Evolutionary conservation across 1,284 basidiomycete genomes (phyloP).

Genomic region (Abortiporus biennis): DNA sequence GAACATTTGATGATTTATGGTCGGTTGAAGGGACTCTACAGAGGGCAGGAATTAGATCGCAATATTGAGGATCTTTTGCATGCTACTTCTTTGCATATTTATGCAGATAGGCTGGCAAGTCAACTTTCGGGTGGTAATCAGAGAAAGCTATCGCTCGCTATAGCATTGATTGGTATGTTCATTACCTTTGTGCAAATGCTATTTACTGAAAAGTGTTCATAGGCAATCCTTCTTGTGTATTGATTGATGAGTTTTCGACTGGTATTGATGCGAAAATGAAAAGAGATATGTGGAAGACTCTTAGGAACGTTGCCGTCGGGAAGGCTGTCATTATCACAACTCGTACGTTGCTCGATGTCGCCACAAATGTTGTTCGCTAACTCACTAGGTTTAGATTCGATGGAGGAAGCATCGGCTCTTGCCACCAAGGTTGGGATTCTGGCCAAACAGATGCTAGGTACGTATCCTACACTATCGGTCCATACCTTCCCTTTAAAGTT

Average conservation of each 20-base stretch:
- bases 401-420: conserved; percentile 79
- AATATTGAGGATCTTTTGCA: conserved; percentile 57
- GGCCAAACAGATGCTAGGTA: conserved; percentile 61
- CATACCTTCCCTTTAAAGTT: conserved; percentile 7
- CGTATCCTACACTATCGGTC: conserved; percentile 14
- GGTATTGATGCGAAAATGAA: conserved; percentile 83
- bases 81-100: conserved; percentile 53
- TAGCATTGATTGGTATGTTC: conserved; percentile 64
- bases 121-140: conserved; percentile 78
- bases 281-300: conserved; percentile 75
- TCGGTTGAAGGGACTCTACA: conserved; percentile 58
- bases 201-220: neutral
- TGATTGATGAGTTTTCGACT: conserved; percentile 82
- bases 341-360: conserved; percentile 48
- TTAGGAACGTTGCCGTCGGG: conserved; percentile 56
- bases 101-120: conserved; percentile 66
- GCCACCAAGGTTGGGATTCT: conserved; percentile 71
- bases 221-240: conserved; percentile 73
- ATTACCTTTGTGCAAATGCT: conserved; percentile 48
- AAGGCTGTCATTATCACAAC: conserved; percentile 68
- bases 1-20: conserved; percentile 71
- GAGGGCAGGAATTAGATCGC: conserved; percentile 38
- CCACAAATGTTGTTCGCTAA: no score
- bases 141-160: conserved; percentile 72
- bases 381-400: conserved; percentile 44